Conservation (phyloP, 1,139 yeast genomes). For the Suhomyces bribrorum region DNA sequence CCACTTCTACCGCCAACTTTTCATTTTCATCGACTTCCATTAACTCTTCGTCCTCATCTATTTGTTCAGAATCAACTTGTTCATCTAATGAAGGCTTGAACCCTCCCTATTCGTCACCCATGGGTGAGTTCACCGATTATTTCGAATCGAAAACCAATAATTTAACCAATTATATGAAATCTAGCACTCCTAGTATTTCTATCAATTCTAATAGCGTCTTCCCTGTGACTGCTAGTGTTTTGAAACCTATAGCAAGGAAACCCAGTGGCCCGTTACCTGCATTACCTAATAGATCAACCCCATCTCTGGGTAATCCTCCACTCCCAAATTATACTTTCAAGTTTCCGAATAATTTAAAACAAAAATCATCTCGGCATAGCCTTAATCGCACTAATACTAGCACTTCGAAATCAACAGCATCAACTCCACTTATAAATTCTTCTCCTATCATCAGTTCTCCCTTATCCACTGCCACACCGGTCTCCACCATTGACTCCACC, state of each 20-base stretch:
- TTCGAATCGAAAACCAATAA: conserved; percentile 18
- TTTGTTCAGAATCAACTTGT: conserved; percentile 28
- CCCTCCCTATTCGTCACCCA: conserved; percentile 29
- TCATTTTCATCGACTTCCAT: conserved; percentile 27
- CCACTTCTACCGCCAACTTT: conserved; percentile 21
- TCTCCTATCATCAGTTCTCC: conserved; percentile 42
- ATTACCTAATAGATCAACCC: conserved; percentile 9
- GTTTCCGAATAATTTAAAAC: conserved; percentile 23
- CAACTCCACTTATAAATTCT: conserved; percentile 20
- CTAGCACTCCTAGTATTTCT: conserved; percentile 1
- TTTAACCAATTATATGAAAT: conserved; percentile 10
- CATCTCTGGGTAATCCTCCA: conserved; percentile 3
- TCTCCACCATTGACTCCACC: conserved; percentile 30
- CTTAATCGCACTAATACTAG: conserved; percentile 18
- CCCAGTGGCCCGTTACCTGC: conserved; percentile 21
- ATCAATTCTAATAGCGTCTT: conserved; percentile 6
- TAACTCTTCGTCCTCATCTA: conserved; percentile 29
- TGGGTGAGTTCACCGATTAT: conserved; percentile 21
- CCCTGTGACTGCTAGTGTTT: conserved; percentile 13
- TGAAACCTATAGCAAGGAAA: conserved; percentile 23
- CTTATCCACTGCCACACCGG: conserved; percentile 35
- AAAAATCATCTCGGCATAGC: conserved; percentile 20
- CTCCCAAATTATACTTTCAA: conserved; percentile 17
- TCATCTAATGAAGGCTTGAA: conserved; percentile 33
- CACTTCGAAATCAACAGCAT: conserved; percentile 12